Evolutionary conservation across 306 rosid species (phyloP), one percentile per base, ranked within the genome.

Genomic region (Senna siamea): DNA sequence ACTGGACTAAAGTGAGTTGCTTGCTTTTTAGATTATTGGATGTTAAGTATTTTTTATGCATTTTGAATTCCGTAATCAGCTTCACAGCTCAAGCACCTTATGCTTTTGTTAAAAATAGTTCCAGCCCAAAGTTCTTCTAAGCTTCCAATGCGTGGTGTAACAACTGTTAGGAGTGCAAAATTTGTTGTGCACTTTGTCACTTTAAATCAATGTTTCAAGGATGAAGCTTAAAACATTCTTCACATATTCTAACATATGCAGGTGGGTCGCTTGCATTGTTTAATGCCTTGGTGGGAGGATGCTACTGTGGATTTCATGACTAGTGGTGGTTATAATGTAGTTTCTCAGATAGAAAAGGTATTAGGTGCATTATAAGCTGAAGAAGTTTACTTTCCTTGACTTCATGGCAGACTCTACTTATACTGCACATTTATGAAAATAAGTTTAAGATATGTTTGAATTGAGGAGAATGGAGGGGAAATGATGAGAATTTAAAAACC

Each of bases 271-370:
- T 83, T 87, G 87, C 93, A 92, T 72, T 89, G 96, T 75, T 77
- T 81, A 72, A 37, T 81, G 15, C 96, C 96, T 23, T 92, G 91
- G 91, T 89, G 91, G 93, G 90, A 86, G 75, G 90, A 92, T 80
- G 89, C 90, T 43, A 75, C 86, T 9, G 90, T 86, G 58, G 81
- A 81, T 87, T 92, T 92, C 71, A 87, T 87, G 93, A 70, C 70
- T 51, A 89, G 89, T 75, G 96, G 96, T 71, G 93, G 92, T 65
- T 92, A 92, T 69, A 81, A 83, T 58, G 96, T 89, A 60, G 43
- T 68, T 43, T 14, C 83, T 53, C 89, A 69, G 81, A 87, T 91
- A 60, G 54, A 73, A 77, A 59, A 82, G 97, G 96, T 87, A 76
- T 47, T 66, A 54, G 8, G n/a, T 43, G 55, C 62, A 18, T 35